Evolutionary conservation across 768 basidiomycete species (phyloP).

Genomic region (Lactarius quietus): DNA sequence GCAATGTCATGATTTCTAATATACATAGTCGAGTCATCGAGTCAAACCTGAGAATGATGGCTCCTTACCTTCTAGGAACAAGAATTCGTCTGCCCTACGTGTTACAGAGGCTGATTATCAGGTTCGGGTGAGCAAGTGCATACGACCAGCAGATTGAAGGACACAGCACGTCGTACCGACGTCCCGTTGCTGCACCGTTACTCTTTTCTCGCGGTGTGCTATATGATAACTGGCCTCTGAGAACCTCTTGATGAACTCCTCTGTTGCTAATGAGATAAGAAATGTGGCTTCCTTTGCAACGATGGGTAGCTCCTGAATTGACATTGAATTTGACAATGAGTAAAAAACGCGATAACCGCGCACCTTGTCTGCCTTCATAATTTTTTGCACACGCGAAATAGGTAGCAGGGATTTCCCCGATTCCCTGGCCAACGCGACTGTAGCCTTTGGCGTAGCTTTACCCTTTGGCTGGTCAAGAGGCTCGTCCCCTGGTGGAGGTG

Average conservation of each 20-base stretch:
- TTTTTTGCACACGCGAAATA: slow-evolving; percentile 73
- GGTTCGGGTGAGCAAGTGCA: background rate
- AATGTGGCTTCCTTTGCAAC: slow-evolving; percentile 76
- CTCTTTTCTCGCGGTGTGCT: slow-evolving; percentile 66
- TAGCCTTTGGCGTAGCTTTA: slow-evolving; percentile 22
- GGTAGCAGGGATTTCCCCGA: slow-evolving; percentile 74
- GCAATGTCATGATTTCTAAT: slow-evolving; percentile 58
- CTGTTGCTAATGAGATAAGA: slow-evolving; percentile 78
- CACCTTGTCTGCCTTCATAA: slow-evolving; percentile 84
- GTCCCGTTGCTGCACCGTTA: slow-evolving; percentile 76
- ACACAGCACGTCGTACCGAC: slow-evolving; percentile 49
- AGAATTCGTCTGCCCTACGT: slow-evolving; percentile 66
- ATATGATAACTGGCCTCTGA: slow-evolving; percentile 66
- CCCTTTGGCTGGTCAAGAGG: slow-evolving; percentile 11
- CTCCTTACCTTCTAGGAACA: slow-evolving; percentile 70
- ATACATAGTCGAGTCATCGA: background rate
- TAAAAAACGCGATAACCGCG: slow-evolving; percentile 20
- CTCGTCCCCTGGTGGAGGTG: background rate
- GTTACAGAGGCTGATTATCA: slow-evolving; percentile 50
- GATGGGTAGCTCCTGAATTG: slow-evolving; percentile 64
- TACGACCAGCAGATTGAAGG: background rate
- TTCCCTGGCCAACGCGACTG: slow-evolving; percentile 32
- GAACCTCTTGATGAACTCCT: slow-evolving; percentile 80
- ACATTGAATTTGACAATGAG: background rate
- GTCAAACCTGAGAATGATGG: background rate